Conservation (phyloP, 306 rosid genomes). For the Quercus suber region DNA sequence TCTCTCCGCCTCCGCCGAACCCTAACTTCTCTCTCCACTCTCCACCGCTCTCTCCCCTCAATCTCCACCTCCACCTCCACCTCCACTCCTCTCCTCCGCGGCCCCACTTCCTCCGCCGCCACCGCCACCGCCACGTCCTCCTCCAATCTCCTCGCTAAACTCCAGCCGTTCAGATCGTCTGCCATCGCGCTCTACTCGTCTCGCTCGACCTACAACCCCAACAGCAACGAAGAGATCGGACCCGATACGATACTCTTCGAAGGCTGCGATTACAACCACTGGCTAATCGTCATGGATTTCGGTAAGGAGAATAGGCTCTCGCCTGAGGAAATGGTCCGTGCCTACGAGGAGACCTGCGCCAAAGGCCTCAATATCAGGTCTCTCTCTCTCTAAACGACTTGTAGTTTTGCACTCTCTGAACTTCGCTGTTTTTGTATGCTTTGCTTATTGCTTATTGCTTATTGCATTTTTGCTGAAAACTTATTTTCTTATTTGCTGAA, state of each 20-base stretch:
- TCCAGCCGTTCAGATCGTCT: conserved; percentile 39
- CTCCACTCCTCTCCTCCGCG: conserved; percentile 4
- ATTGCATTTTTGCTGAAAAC: no score
- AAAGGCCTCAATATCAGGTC: conserved; percentile 77
- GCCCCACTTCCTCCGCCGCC: neutral
- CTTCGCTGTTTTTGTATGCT: no score
- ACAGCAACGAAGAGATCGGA: conserved; percentile 44
- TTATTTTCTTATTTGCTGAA: no score
- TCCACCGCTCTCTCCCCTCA: conserved; percentile 34
- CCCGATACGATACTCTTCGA: conserved; percentile 76
- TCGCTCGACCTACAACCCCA: conserved; percentile 22
- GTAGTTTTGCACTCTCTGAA: no score
- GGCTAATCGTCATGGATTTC: conserved; percentile 74
- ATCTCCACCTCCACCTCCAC: neutral
- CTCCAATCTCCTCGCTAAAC: conserved; percentile 10
- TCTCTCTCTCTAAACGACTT: neutral
- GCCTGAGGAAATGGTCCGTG: conserved; percentile 55
- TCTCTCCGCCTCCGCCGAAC: conserved; percentile 55
- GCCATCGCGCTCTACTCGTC: conserved; percentile 30
- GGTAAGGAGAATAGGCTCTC: conserved; percentile 46
- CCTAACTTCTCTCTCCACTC: conserved; percentile 28
- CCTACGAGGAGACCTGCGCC: conserved; percentile 73
- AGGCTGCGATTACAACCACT: conserved; percentile 87
- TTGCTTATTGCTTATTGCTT: no score
- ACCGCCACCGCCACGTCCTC: neutral